Conservation (phyloP, 2,329 filamentous ascomycete genomes). For the Talaromyces sp. region DNA sequence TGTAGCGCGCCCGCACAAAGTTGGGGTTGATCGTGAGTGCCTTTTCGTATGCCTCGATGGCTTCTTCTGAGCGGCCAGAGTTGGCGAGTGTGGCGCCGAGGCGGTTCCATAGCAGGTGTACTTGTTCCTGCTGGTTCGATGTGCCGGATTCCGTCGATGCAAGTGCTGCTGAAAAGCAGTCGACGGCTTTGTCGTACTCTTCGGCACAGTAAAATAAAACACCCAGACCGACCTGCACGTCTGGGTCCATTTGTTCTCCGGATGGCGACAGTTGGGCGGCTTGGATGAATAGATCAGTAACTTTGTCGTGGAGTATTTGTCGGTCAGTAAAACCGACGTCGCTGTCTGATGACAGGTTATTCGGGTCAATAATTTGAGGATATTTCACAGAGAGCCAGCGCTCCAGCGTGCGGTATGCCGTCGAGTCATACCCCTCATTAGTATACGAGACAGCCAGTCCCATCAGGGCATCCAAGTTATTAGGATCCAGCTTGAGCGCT, state of each 20-base stretch:
- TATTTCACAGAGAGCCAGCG: slow-evolving; percentile 97
- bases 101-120: slow-evolving; percentile 95
- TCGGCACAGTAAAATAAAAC: slow-evolving; percentile 97
- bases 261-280: slow-evolving; percentile 88
- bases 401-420: slow-evolving; percentile 91
- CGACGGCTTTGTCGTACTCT: slow-evolving; percentile 96
- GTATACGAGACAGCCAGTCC: slow-evolving; percentile 94
- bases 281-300: slow-evolving; percentile 84
- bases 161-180: slow-evolving; percentile 92
- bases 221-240: slow-evolving; percentile 94
- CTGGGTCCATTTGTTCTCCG: slow-evolving; percentile 94
- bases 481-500: slow-evolving; percentile 79
- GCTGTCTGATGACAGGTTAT: slow-evolving; percentile 66
- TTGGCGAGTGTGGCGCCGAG: slow-evolving; percentile 95
- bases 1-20: slow-evolving; percentile 95
- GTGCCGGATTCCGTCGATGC: slow-evolving; percentile 78
- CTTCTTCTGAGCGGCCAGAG: slow-evolving; percentile 86
- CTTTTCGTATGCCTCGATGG: slow-evolving; percentile 93
- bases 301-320: slow-evolving; percentile 79
- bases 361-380: slow-evolving; percentile 69
- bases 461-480: slow-evolving; percentile 87
- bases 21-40: slow-evolving; percentile 86
- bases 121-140: slow-evolving; percentile 76
- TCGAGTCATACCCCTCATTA: slow-evolving; percentile 97
- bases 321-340: slow-evolving; percentile 94